phyloP scores from a whole-genome alignment of 2,329 filamentous ascomycete genomes.

The Nothomitra cinnamomea region DNA sequence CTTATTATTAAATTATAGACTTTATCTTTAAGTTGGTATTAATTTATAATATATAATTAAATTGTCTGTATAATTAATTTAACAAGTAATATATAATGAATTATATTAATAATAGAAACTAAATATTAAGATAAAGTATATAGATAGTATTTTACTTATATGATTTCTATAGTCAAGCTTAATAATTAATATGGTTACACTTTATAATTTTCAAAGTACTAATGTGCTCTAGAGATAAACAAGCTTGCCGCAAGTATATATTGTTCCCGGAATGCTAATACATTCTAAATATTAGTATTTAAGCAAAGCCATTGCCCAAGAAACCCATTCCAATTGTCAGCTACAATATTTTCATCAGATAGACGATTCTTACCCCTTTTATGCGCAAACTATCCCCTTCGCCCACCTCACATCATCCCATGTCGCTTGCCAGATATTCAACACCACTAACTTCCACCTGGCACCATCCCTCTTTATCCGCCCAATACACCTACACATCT shows the following conservation, averaged over 20 bases:
- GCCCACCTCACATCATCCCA: conserved; percentile 38
- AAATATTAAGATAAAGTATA: not conserved
- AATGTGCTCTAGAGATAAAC: too few relatives aligned
- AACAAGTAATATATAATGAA: not conserved
- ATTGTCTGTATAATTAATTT: not conserved
- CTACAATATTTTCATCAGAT: too few relatives aligned
- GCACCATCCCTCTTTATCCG: conserved; percentile 28
- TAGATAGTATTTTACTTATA: not conserved
- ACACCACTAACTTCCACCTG: conserved; percentile 27
- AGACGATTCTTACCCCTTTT: too few relatives aligned
- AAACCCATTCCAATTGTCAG: too few relatives aligned
- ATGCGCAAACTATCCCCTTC: conserved; percentile 23
- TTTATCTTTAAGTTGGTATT: not conserved
- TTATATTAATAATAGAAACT: not conserved
- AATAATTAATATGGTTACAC: too few relatives aligned
- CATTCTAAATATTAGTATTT: too few relatives aligned
- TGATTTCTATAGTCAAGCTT: too few relatives aligned
- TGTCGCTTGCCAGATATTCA: conserved; percentile 33
- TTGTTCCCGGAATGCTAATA: too few relatives aligned
- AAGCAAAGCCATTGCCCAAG: too few relatives aligned
- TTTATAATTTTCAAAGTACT: too few relatives aligned
- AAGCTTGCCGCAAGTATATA: too few relatives aligned
- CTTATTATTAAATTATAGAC: too few relatives aligned
- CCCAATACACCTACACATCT: conserved; percentile 32
- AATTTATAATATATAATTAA: not conserved